Evolutionary conservation across 1,284 basidiomycete species (phyloP), one percentile per base, ranked within the genome.

Genomic region (Boletus nobilissimus): DNA sequence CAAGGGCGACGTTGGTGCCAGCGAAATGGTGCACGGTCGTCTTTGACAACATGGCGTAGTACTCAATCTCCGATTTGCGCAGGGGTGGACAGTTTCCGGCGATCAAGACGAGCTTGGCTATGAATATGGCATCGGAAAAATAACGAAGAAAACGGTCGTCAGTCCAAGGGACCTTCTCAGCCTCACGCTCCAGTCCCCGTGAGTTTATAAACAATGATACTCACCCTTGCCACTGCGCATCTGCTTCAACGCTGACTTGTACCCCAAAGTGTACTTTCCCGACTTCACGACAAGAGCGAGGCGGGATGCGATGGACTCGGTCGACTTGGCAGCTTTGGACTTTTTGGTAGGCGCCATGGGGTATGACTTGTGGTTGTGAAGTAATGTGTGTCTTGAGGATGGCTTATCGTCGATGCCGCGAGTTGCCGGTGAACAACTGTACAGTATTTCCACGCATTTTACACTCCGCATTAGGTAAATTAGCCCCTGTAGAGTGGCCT

Each of bases 1-100:
- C 98, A 82, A 99, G 95, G 78, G 98, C 96, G 85, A 97, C 97
- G 88, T 99, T 99, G 82, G 97, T 97, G 83, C 98, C 98, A 83
- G 95, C 91, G 86, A 97, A 99, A 91, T 99, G 97, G 90, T 99
- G 97, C 73, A 99, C 97, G 79, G 94, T 93, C 78, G 97, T 99
- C 92, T 99, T 99, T 81, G 96, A 97, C 84, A 99, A 92, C 98
- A 99, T 99, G 90, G 98, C 98, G 88, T 99, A 99, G 92, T 99
- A 99, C 92, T 99, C 98, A 80, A 99, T 92, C 92, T 99, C 98
- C 77, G 97, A 99, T 89, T 99, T 99, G 89, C 98, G 96, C 82
- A 99, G 93, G 80, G 98, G 98, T 77, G 98, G 98, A 90, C 97
- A 99, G 92, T 99, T 99, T 84, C 97, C 97, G 85, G 98, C 97